Percentiles rank a stretch among this genome's conserved stretches.
Conservation (phyloP, 148 eudicot species). For the Chenopodium formosanum region DNA sequence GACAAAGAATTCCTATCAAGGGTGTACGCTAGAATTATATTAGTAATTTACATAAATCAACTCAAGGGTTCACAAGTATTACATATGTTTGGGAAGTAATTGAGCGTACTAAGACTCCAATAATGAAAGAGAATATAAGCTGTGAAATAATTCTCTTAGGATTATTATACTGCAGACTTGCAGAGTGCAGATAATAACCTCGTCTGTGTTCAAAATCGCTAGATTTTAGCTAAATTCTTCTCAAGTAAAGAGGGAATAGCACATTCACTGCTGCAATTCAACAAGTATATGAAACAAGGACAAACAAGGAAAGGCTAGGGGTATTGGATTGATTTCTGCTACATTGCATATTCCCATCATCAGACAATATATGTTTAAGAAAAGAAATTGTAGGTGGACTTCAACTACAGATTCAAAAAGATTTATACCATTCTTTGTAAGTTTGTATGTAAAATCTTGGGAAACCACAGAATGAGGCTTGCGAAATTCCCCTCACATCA, state of each 20-base stretch:
- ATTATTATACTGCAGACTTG: neutral
- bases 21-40: neutral
- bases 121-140: neutral
- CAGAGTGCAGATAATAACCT: neutral
- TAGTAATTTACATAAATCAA: neutral
- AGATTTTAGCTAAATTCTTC: neutral
- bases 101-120: constrained; percentile 53
- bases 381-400: neutral
- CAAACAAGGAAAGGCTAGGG: neutral
- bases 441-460: neutral
- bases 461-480: constrained; percentile 37
- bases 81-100: constrained; percentile 48
- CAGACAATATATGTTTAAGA: neutral
- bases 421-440: neutral
- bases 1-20: neutral
- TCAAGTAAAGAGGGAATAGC: neutral
- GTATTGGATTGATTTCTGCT: neutral
- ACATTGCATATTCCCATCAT: neutral
- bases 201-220: neutral
- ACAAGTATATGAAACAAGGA: neutral
- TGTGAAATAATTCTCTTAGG: too few species aligned
- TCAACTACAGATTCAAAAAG: neutral
- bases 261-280: neutral
- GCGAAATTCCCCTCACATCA: constrained; percentile 73
- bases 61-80: neutral